phyloP scores from a whole-genome alignment of 2,329 filamentous ascomycete genomes.

The Neurospora sp. region DNA sequence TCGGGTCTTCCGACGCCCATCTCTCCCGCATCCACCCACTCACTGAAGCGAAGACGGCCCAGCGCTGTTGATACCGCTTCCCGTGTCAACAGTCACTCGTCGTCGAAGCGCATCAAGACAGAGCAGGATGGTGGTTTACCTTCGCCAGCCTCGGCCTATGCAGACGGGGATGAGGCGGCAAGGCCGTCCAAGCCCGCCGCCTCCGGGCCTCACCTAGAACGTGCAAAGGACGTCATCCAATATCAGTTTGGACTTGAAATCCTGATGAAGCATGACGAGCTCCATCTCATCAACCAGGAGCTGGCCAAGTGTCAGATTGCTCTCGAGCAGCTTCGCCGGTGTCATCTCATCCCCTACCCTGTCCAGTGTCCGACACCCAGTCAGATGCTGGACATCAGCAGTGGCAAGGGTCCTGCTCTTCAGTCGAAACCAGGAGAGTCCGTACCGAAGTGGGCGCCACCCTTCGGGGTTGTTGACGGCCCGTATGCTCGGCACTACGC shows the following conservation, averaged over 20 bases:
- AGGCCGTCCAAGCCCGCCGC: slow-evolving; percentile 5
- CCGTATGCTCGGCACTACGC: slow-evolving; percentile 92
- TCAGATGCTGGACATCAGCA: slow-evolving; percentile 60
- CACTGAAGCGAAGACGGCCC: slow-evolving; percentile 30
- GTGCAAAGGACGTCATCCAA: slow-evolving; percentile 63
- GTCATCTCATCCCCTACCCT: slow-evolving; percentile 85
- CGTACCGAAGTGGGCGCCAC: slow-evolving; percentile 67
- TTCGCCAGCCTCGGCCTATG: slow-evolving; percentile 16
- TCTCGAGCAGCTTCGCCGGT: slow-evolving; percentile 86
- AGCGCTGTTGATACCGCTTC: slow-evolving; percentile 21
- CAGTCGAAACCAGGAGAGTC: slow-evolving; percentile 50
- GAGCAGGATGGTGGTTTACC: slow-evolving; percentile 22
- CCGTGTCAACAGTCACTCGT: slow-evolving; percentile 19
- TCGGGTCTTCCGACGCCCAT: slow-evolving; percentile 11
- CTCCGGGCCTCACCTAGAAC: slow-evolving; percentile 31
- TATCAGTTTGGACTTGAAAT: slow-evolving; percentile 88
- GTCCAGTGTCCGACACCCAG: slow-evolving; percentile 55
- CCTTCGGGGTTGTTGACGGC: slow-evolving; percentile 84
- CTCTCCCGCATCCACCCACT: slow-evolving; percentile 16
- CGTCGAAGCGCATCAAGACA: slow-evolving; percentile 34
- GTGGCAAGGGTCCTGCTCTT: slow-evolving; percentile 64
- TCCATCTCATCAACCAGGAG: slow-evolving; percentile 91
- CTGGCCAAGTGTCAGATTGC: slow-evolving; percentile 90
- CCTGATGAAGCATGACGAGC: slow-evolving; percentile 84
- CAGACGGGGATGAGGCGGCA: slow-evolving; percentile 11